Evolutionary conservation across 116 monocot species (phyloP).

Genomic region (Iris pallida): DNA sequence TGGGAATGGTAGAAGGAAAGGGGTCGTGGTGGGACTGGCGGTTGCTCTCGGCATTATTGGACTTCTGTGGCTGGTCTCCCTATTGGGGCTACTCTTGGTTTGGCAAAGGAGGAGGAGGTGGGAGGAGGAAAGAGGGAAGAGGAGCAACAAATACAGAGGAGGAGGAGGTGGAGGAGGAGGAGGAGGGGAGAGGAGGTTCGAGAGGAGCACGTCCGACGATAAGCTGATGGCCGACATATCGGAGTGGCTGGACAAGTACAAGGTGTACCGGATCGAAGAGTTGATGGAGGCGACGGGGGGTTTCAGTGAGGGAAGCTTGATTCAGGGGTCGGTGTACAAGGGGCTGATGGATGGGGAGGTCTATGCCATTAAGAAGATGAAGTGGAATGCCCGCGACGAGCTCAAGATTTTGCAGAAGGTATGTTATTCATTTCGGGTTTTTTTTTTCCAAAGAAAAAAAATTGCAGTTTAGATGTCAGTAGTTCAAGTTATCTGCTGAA

Average conservation of each 20-base stretch:
- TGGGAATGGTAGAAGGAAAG: neutral
- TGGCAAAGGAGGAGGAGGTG: slow-evolving; percentile 12
- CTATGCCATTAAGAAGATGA: slow-evolving; percentile 86
- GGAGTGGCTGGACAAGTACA: slow-evolving; percentile 80
- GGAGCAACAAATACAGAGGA: neutral
- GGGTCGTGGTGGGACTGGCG: slow-evolving; percentile 32
- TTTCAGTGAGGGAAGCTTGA: slow-evolving; percentile 40
- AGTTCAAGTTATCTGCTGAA: no score
- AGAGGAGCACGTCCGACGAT: slow-evolving; percentile 7
- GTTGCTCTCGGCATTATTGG: slow-evolving; percentile 37
- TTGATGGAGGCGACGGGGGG: slow-evolving; percentile 44
- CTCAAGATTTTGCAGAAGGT: slow-evolving; percentile 94
- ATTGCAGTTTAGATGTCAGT: neutral
- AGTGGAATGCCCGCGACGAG: slow-evolving; percentile 78
- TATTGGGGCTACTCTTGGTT: slow-evolving; percentile 16
- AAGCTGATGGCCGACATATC: slow-evolving; percentile 53
- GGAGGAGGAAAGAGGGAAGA: neutral
- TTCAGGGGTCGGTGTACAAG: slow-evolving; percentile 68
- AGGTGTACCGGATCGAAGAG: slow-evolving; percentile 55
- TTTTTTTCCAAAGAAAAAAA: no score
- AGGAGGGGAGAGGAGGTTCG: neutral
- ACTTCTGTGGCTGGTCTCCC: slow-evolving; percentile 8
- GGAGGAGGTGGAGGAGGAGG: slow-evolving; percentile 5
- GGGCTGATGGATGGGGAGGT: slow-evolving; percentile 43
- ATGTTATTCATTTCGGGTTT: neutral